phyloP scores from a whole-genome alignment of 768 basidiomycete species.

The Boletus bicolor region DNA sequence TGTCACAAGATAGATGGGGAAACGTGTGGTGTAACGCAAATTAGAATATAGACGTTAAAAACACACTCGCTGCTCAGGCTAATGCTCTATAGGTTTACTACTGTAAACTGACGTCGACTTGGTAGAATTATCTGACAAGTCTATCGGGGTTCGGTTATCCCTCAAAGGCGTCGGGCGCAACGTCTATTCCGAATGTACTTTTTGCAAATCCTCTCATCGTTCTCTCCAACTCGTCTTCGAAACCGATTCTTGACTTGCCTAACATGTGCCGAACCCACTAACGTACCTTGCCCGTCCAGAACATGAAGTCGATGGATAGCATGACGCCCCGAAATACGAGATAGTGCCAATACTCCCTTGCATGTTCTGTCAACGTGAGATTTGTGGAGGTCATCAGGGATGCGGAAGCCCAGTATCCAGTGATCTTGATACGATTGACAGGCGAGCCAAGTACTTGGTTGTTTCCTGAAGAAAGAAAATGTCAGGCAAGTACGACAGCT shows the following conservation, averaged over 20 bases:
- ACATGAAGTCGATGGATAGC: conserved; percentile 66
- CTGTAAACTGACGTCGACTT: not conserved
- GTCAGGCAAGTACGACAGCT: not conserved
- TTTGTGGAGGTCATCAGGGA: conserved; percentile 50
- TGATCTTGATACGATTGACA: conserved; percentile 88
- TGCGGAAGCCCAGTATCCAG: conserved; percentile 76
- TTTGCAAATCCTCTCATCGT: conserved; percentile 74
- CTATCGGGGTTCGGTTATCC: conserved; percentile 26
- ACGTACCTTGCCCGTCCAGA: conserved; percentile 57
- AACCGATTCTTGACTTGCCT: conserved; percentile 45
- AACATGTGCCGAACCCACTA: conserved; percentile 45
- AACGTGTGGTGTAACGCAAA: conserved; percentile 72
- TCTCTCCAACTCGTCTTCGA: conserved; percentile 81
- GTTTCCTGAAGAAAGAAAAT: conserved; percentile 45
- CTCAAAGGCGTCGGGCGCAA: conserved; percentile 53
- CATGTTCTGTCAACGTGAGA: conserved; percentile 40
- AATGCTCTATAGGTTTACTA: too few relatives aligned
- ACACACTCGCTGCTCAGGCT: too few relatives aligned
- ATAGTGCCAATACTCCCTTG: conserved; percentile 56
- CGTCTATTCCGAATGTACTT: conserved; percentile 74
- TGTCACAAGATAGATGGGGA: conserved; percentile 63
- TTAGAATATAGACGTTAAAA: conserved; percentile 2
- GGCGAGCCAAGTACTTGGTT: conserved; percentile 84
- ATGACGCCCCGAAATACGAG: conserved; percentile 63
- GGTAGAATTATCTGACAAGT: not conserved